Evolutionary conservation across 148 eudicot species (phyloP), one percentile per base, ranked within the genome.

Genomic region (Spergularia marina): DNA sequence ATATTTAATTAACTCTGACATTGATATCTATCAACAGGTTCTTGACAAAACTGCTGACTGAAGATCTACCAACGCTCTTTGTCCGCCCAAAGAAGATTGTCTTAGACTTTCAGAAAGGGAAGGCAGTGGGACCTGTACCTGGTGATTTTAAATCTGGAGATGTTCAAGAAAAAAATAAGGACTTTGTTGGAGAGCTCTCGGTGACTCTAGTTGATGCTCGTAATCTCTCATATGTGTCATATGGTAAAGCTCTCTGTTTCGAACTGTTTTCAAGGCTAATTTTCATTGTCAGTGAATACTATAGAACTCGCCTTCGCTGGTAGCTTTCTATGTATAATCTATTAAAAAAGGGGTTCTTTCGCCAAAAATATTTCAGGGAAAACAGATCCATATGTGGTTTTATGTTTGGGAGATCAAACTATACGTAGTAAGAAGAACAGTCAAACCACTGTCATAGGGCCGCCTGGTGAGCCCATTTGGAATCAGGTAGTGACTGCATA

Each of bases 391-490:
- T 95, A 86, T 76, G 97, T 92, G 75, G 75, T 87, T 80, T 80
- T 95, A 72, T 86, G 86, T 56, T 72, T 95, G 83, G 99, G 99
- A 77, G 92, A 92, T 87, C 96, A 95, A 87, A 82, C 83, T 14
- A 87, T 95, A 83, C 85, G 92, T 53, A 95, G 97, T 81, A 95
- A 95, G 79, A 90, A 86, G 84, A 92, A 92, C 75, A 95, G 97
- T 87, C 97, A 95, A 85, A 95, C 99, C 62, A 92, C 97, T 75
- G 89, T 95, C 77, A 92, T 88, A 44, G 99, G 99, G 53, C 89
- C 91, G 75, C 99, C 99, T 77, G 99, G 99, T 70, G 88, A 92
- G 79, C 97, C 99, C 56, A 92, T 95, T 52, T 95, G 97, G 99
- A 95, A 95, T 88, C 99, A 95, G 94, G 98, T 93, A 77, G 81